Percentiles rank a stretch among this genome's conserved stretches.
Conservation (phyloP, 495 filamentous ascomycete species). For the Penicillium chermesinum region DNA sequence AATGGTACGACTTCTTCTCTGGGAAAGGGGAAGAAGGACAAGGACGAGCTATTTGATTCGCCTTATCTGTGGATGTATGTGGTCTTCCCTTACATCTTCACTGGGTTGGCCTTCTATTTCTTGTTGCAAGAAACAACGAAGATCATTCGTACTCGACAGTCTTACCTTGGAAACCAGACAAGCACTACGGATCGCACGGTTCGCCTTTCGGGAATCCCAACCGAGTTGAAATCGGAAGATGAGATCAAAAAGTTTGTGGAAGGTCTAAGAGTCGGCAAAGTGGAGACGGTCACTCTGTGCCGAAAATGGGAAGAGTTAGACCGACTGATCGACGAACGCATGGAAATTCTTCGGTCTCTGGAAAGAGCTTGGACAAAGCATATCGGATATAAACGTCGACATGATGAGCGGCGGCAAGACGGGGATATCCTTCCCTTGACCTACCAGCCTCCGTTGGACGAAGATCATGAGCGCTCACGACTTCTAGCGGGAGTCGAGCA, state of each 20-base stretch:
- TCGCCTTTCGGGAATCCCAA: slow-evolving; percentile 81
- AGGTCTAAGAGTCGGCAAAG: slow-evolving; percentile 83
- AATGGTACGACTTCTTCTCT: slow-evolving; percentile 12
- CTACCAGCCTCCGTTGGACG: slow-evolving; percentile 43
- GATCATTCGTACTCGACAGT: slow-evolving; percentile 79
- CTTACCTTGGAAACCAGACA: slow-evolving; percentile 87
- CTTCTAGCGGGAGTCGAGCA: slow-evolving; percentile 47
- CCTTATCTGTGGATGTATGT: slow-evolving; percentile 90
- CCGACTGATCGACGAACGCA: slow-evolving; percentile 62
- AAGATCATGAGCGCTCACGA: slow-evolving; percentile 44
- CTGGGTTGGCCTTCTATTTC: slow-evolving; percentile 72
- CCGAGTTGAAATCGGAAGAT: slow-evolving; percentile 70
- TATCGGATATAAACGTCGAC: slow-evolving; percentile 48
- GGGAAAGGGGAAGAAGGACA: slow-evolving; percentile 22
- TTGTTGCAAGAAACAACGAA: slow-evolving; percentile 74
- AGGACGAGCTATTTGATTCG: slow-evolving; percentile 27
- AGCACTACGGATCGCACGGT: slow-evolving; percentile 94
- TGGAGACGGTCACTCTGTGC: slow-evolving; percentile 83
- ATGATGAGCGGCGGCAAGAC: too few relatives aligned
- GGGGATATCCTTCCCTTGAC: slow-evolving; percentile 48
- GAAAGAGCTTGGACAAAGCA: slow-evolving; percentile 83
- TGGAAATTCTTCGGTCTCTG: slow-evolving; percentile 59
- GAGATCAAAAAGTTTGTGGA: slow-evolving; percentile 86
- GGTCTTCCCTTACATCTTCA: slow-evolving; percentile 87
- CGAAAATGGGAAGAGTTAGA: slow-evolving; percentile 85